Evolutionary conservation across 176 grass and related monocot genomes (phyloP).

Genomic region (Musa beccarii): DNA sequence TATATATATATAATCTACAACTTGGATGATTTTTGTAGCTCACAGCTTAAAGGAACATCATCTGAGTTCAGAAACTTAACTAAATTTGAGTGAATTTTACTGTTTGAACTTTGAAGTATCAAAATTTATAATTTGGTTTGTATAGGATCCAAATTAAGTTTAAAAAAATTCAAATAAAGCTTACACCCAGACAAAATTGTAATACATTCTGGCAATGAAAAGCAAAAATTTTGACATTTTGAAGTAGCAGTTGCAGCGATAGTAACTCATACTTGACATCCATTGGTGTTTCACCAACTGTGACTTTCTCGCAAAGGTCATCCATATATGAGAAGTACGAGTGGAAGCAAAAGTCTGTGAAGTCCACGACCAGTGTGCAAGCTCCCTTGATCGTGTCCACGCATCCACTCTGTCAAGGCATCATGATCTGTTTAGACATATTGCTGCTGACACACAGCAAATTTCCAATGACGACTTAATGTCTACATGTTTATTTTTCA

Average conservation of each 20-base stretch:
- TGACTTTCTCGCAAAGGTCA: constrained; percentile 50
- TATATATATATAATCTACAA: too few species aligned
- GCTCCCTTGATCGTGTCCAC: constrained; percentile 35
- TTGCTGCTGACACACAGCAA: neutral
- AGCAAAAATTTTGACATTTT: neutral
- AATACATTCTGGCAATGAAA: neutral
- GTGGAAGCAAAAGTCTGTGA: constrained; percentile 79
- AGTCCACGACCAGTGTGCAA: constrained; percentile 62
- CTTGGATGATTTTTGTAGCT: too few species aligned
- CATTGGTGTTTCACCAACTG: constrained; percentile 45
- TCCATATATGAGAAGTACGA: constrained; percentile 94
- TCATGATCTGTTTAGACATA: neutral
- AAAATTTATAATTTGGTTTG: neutral
- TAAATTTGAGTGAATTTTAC: neutral
- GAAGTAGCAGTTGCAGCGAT: neutral
- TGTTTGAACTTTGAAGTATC: neutral
- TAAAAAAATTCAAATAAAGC: too few species aligned
- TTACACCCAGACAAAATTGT: neutral
- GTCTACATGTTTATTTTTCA: neutral
- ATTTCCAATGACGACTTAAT: neutral
- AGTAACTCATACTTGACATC: constrained; percentile 57
- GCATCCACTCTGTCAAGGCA: constrained; percentile 51
- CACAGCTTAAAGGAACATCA: neutral
- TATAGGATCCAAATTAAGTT: neutral
- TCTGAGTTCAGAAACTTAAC: neutral